Evolutionary conservation across 148 eudicot species (phyloP), one percentile per base, ranked within the genome.

Genomic region (Fagopyrum homotropicum): DNA sequence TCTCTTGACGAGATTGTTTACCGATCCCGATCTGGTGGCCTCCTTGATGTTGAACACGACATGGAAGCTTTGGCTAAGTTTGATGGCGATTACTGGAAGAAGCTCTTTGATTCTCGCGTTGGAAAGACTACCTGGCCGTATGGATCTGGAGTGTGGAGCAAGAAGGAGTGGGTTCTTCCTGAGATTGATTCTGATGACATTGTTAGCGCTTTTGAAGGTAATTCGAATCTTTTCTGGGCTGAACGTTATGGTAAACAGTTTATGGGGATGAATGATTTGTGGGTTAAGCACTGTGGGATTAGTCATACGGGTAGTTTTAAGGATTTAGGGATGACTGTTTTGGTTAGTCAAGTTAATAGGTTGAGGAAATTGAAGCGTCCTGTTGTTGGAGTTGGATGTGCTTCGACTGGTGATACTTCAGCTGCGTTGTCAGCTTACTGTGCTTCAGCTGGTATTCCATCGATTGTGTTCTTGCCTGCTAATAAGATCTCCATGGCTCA

Each of bases 1-100:
- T 93, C 98, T 69, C 97, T 93, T 71, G 98, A 93, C 64, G 98
- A 93, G 79, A 91, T 93, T 81, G 93, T 93, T 68, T 93, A 93
- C 61, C 91, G 94, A 43, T 85, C 91, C 73, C 82, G 84, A 69
- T 91, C 90, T 56, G 98, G 98, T 44, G 92, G 90, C 15, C 82
- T 93, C 26, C 87, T 93, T 40, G 98, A 93, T 60, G 98, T 93
- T 48, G 83, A 84, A 7, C 98, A 93, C 75, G 97, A 93, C 76
- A 79, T 93, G 79, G 82, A 81, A 9, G 97, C 97, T 0, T 75
- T 93, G 8, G 77, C 79, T 69, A 77, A 81, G 40, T 88, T 80
- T 73, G 91, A 85, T 55, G 98, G 97, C 19, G 55, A 76, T 16
- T 93, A 91, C 79, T 93, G 98, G 87, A 79, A 75, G 48, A 48